Conservation (phyloP, 768 basidiomycete genomes). For the Lepiota venenata region DNA sequence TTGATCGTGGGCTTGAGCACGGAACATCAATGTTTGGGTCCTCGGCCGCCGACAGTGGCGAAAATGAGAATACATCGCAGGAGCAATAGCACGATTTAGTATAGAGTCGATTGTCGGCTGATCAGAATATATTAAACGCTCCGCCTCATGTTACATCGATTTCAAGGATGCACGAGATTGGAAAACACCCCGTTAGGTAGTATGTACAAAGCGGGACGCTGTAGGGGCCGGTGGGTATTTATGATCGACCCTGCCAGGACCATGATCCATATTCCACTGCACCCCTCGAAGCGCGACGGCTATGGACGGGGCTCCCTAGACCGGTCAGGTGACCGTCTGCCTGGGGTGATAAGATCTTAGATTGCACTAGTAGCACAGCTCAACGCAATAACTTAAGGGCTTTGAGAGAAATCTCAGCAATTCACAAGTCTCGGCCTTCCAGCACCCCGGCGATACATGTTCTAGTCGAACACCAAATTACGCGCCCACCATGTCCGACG, state of each 20-base stretch:
- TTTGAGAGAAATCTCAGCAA: not conserved
- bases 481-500: not conserved
- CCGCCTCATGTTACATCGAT: not conserved
- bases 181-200: not conserved
- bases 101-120: not conserved
- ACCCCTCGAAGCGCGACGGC: too few relatives aligned
- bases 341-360: too few relatives aligned
- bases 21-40: not conserved
- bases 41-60: not conserved
- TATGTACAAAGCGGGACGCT: too few relatives aligned
- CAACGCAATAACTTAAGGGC: not conserved
- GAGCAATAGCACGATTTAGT: not conserved
- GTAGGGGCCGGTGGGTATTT: too few relatives aligned
- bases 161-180: not conserved
- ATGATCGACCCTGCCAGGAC: too few relatives aligned
- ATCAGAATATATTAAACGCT: conserved; percentile 5
- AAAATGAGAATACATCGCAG: conserved; percentile 10
- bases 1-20: not conserved
- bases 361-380: not conserved
- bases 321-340: too few relatives aligned
- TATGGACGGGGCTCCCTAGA: too few relatives aligned
- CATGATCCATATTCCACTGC: too few relatives aligned
- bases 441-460: too few relatives aligned
- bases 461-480: too few relatives aligned
- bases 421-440: too few relatives aligned